A percentile compares a stretch with the other conserved stretches of the same genome.
Conservation (phyloP, 352 stramenopile species). For the Aphanomyces euteiches region DNA sequence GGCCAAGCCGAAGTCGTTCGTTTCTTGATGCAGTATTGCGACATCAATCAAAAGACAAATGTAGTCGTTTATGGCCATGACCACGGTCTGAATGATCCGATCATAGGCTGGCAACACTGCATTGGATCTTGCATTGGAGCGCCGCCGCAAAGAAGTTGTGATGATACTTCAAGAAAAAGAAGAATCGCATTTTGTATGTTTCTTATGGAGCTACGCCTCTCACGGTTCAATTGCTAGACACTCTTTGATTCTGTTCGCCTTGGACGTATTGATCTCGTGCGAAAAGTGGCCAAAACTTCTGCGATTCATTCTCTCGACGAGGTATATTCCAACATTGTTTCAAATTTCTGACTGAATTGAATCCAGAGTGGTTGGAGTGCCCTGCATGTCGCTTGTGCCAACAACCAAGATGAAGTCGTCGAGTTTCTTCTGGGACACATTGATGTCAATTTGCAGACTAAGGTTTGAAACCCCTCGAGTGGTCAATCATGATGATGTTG, state of each 20-base stretch:
- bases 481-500: not conserved
- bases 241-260: conserved; percentile 4
- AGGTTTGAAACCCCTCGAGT: not conserved
- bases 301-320: not conserved
- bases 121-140: conserved; percentile 9
- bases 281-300: conserved; percentile 1
- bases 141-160: conserved; percentile 1
- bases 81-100: not conserved
- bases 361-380: conserved; percentile 21
- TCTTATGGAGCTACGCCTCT: not conserved
- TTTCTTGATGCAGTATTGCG: conserved; percentile 13
- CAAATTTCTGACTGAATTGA: not conserved
- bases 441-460: conserved; percentile 14
- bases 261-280: conserved; percentile 1
- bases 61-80: not conserved
- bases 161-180: conserved; percentile 5
- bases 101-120: conserved; percentile 8
- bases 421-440: conserved; percentile 1
- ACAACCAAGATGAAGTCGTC: conserved; percentile 16
- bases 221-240: not conserved
- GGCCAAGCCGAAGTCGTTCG: conserved; percentile 12
- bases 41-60: not conserved
- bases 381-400: conserved; percentile 18
- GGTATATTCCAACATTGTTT: conserved; percentile 9
- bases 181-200: not conserved